Percentiles rank a stretch among this genome's conserved stretches.
Evolutionary conservation across 208 protist species (phyloP).

Genomic region (Balamuthia mandrillaris): DNA sequence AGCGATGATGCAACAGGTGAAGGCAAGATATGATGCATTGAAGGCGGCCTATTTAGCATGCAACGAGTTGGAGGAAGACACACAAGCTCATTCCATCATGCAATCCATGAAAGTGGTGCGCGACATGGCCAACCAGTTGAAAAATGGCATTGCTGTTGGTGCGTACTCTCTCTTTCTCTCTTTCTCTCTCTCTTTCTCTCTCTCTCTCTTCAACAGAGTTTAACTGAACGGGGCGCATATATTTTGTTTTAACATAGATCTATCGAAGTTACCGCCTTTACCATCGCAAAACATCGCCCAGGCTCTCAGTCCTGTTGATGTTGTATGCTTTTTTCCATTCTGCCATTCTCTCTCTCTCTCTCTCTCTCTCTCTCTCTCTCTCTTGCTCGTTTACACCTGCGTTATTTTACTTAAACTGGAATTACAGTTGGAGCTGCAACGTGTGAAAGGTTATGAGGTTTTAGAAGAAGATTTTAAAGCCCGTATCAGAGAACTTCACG

Average conservation of each 20-base stretch:
- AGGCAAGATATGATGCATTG: background rate
- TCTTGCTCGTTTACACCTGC: background rate
- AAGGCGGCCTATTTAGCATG: background rate
- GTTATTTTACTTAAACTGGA: too few relatives aligned
- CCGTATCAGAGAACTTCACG: background rate
- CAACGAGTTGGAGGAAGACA: background rate
- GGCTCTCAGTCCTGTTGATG: background rate
- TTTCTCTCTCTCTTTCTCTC: background rate
- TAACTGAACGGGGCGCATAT: too few relatives aligned
- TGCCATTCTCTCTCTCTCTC: too few relatives aligned
- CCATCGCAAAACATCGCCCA: background rate
- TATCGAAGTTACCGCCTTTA: background rate
- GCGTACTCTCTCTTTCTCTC: background rate
- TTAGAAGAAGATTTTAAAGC: background rate
- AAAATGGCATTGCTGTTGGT: background rate
- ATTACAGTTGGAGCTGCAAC: too few relatives aligned
- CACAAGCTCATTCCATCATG: background rate
- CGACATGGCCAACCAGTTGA: background rate
- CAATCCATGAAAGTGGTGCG: background rate
- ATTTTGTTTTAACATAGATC: background rate
- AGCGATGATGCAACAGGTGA: background rate
- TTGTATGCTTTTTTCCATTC: background rate
- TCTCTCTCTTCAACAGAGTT: background rate
- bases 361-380: background rate
- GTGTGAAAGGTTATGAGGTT: background rate